Conservation (phyloP, 495 filamentous ascomycete genomes). For the Aspergillus biplanus region DNA sequence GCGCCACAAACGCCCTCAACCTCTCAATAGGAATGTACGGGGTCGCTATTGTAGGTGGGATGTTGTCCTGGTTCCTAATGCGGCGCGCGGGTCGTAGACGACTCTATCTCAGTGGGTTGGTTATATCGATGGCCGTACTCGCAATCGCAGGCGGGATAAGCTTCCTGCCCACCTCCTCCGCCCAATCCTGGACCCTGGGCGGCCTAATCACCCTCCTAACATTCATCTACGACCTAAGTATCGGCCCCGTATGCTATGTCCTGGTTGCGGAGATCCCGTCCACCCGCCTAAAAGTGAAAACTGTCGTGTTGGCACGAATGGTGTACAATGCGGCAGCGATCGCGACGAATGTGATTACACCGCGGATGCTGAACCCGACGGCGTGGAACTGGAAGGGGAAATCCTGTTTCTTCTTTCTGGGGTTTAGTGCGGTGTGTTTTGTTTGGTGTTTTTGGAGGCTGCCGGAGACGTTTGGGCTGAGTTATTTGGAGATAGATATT, state of each 20-base stretch:
- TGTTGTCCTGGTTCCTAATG: slow-evolving; percentile 60
- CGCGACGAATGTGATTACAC: slow-evolving; percentile 67
- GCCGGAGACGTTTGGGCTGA: slow-evolving; percentile 68
- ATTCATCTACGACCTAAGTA: slow-evolving; percentile 71
- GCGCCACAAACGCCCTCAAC: slow-evolving; percentile 59
- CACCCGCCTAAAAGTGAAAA: slow-evolving; percentile 74
- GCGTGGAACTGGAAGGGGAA: slow-evolving; percentile 78
- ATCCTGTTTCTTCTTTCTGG: slow-evolving; percentile 78
- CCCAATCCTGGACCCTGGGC: slow-evolving; percentile 64
- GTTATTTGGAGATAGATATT: slow-evolving; percentile 75
- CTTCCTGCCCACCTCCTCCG: slow-evolving; percentile 53
- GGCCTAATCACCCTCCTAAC: slow-evolving; percentile 73
- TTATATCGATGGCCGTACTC: slow-evolving; percentile 64
- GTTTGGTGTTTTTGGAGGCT: slow-evolving; percentile 75
- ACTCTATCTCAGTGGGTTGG: slow-evolving; percentile 69
- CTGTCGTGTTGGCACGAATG: slow-evolving; percentile 69
- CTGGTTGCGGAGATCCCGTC: slow-evolving; percentile 77
- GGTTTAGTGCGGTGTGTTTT: slow-evolving; percentile 69
- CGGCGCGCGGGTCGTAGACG: slow-evolving; percentile 62
- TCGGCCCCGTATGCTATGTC: slow-evolving; percentile 78
- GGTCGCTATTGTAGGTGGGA: slow-evolving; percentile 69
- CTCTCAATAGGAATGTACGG: slow-evolving; percentile 78
- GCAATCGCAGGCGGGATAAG: slow-evolving; percentile 74
- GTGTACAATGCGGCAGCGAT: slow-evolving; percentile 73
- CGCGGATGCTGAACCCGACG: slow-evolving; percentile 73